These are phyloP conservation scores for Salix purpurea DNA, from an alignment of 345 rosid species.

Conservation along the genomic window DNA sequence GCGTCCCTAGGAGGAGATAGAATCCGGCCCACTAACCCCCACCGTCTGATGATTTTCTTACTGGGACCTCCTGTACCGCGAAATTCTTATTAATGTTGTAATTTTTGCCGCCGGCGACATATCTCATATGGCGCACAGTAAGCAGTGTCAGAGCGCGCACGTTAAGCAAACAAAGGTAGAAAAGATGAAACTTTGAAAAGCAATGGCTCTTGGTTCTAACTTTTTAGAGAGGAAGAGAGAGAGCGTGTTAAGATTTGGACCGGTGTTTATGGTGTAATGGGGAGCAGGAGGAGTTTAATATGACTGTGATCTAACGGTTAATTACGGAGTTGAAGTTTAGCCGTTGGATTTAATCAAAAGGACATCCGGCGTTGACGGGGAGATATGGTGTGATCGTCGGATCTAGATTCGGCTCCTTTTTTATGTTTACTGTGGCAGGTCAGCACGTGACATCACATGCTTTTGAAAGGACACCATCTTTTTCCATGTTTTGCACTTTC, in stretches of 20 bases:
- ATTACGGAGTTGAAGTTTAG: neutral
- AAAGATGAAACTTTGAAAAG: neutral
- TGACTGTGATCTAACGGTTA: slow-evolving; percentile 40
- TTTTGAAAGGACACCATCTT: neutral
- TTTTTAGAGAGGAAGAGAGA: slow-evolving; percentile 12
- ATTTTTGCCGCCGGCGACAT: slow-evolving; percentile 41
- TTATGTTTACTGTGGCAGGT: slow-evolving; percentile 41
- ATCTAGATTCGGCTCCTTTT: slow-evolving; percentile 40
- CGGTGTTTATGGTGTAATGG: slow-evolving; percentile 35
- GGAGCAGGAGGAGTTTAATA: slow-evolving; percentile 38
- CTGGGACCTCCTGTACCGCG: slow-evolving; percentile 42
- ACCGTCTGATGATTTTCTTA: slow-evolving; percentile 15
- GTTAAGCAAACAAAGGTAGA: slow-evolving; percentile 21
- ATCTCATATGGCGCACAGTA: slow-evolving; percentile 34
- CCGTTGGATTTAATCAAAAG: slow-evolving; percentile 44
- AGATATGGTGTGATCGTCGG: slow-evolving; percentile 47
- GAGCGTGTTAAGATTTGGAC: slow-evolving; percentile 12
- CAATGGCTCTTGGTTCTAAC: neutral
- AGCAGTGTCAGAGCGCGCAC: slow-evolving; percentile 33
- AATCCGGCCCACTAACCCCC: neutral
- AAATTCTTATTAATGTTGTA: slow-evolving; percentile 38
- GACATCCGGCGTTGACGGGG: slow-evolving; percentile 44
- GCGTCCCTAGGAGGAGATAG: slow-evolving; percentile 5
- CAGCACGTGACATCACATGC: slow-evolving; percentile 57
- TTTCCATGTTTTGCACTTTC: neutral